phyloP scores from a whole-genome alignment of 2,329 filamentous ascomycete genomes.

The Botrytis paeoniae region DNA sequence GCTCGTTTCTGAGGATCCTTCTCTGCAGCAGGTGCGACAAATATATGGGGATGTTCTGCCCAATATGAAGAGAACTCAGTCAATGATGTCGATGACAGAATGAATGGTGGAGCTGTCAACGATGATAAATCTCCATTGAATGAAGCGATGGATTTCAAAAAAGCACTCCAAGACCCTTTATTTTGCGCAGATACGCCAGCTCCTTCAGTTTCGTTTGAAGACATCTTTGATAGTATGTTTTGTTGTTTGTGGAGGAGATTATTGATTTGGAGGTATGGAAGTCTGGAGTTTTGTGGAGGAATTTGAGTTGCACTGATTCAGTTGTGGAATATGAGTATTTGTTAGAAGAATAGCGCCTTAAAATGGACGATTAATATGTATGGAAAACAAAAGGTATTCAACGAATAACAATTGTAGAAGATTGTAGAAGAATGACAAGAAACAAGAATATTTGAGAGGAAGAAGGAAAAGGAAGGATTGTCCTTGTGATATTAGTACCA shows the following conservation, averaged over 20 bases:
- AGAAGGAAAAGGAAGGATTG: slow-evolving; percentile 1
- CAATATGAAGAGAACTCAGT: slow-evolving; percentile 82
- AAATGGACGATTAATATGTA: background rate
- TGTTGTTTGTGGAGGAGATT: background rate
- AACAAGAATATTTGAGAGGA: background rate
- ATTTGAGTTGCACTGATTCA: background rate
- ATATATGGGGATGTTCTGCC: slow-evolving; percentile 73
- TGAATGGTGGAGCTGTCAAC: slow-evolving; percentile 78
- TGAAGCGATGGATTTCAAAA: slow-evolving; percentile 64
- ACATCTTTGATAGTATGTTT: slow-evolving; percentile 25
- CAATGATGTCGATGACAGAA: slow-evolving; percentile 73
- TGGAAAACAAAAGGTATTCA: background rate
- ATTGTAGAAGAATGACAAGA: background rate
- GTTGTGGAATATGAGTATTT: background rate
- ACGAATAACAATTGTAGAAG: background rate
- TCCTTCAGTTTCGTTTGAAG: slow-evolving; percentile 36
- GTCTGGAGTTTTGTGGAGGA: slow-evolving; percentile 5
- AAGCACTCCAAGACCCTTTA: slow-evolving; percentile 36
- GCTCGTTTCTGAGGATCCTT: slow-evolving; percentile 77
- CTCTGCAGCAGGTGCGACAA: slow-evolving; percentile 79
- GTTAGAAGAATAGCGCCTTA: background rate
- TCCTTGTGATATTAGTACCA: background rate
- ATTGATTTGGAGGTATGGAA: slow-evolving; percentile 13
- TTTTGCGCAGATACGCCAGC: slow-evolving; percentile 36
- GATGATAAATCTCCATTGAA: slow-evolving; percentile 82